Percentiles rank a stretch among this genome's conserved stretches.
Conservation (phyloP, 805 yeast genomes). For the Myxozyma geophila region DNA sequence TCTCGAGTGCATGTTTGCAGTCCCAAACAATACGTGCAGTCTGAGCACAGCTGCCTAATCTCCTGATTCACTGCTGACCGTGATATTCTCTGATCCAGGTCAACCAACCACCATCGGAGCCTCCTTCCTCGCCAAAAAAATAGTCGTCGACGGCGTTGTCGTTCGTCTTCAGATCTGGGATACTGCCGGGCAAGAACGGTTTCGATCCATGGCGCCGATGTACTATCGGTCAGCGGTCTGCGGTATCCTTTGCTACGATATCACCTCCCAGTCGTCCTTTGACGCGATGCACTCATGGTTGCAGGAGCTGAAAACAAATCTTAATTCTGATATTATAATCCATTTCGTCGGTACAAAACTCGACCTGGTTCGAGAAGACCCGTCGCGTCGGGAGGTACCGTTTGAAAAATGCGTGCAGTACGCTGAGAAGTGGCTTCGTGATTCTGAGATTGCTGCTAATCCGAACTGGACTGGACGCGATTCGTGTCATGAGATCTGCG, state of each 20-base stretch:
- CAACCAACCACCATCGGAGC: conserved; percentile 47
- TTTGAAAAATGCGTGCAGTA: conserved; percentile 44
- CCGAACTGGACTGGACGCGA: conserved; percentile 39
- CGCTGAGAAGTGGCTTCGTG: conserved; percentile 41
- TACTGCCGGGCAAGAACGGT: conserved; percentile 97
- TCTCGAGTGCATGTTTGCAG: neutral
- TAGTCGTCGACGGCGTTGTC: conserved; percentile 43
- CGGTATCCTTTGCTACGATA: conserved; percentile 46
- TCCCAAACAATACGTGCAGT: neutral
- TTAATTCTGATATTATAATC: conserved; percentile 42
- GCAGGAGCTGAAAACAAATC: conserved; percentile 42
- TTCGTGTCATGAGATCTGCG: conserved; percentile 45
- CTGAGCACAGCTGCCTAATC: neutral
- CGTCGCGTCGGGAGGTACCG: conserved; percentile 44
- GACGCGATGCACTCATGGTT: conserved; percentile 47
- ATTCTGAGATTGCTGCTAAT: conserved; percentile 18
- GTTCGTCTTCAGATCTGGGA: conserved; percentile 73
- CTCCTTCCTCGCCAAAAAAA: conserved; percentile 45
- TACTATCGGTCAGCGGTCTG: conserved; percentile 49
- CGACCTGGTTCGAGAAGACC: conserved; percentile 45
- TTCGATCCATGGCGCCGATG: conserved; percentile 77
- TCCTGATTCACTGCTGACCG: neutral
- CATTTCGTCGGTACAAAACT: conserved; percentile 47
- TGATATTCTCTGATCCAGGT: conserved; percentile 26
- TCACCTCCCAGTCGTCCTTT: conserved; percentile 45